Percentiles rank a stretch among this genome's conserved stretches.
Conservation (phyloP, 306 rosid species). For the Trifolium pratense region DNA sequence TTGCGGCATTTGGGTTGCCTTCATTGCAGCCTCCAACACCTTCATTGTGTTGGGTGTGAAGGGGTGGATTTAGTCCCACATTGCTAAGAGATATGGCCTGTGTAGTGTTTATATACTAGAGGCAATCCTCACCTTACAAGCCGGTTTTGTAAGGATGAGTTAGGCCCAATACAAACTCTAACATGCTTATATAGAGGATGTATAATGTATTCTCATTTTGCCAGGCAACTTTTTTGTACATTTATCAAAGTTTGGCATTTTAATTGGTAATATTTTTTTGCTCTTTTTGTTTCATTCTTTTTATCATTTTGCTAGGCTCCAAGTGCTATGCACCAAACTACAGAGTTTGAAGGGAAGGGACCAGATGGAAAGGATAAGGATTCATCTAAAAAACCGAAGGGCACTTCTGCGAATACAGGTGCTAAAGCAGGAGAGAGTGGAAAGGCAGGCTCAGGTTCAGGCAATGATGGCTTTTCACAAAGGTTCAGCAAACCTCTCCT, state of each 20-base stretch:
- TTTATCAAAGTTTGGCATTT: conserved; percentile 24
- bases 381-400: conserved; percentile 72
- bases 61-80: too few relatives aligned
- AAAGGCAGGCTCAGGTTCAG: conserved; percentile 88
- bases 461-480: conserved; percentile 88
- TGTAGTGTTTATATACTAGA: too few relatives aligned
- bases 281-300: background rate
- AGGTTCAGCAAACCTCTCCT: conserved; percentile 60
- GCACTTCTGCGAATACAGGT: conserved; percentile 58
- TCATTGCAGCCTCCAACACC: too few relatives aligned
- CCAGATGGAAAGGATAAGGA: conserved; percentile 75
- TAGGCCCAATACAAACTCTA: too few relatives aligned
- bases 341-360: conserved; percentile 69
- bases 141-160: too few relatives aligned
- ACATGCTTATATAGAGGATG: conserved; percentile 10
- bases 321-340: conserved; percentile 48
- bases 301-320: conserved; percentile 61
- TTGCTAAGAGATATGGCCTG: too few relatives aligned
- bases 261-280: conserved; percentile 23
- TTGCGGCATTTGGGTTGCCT: too few relatives aligned
- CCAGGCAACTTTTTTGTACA: background rate
- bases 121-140: too few relatives aligned
- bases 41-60: too few relatives aligned
- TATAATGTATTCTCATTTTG: background rate
- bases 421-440: conserved; percentile 80